These are phyloP conservation scores for Corymbia maculata DNA, from an alignment of 345 rosid genomes.

Conservation along the genomic window DNA sequence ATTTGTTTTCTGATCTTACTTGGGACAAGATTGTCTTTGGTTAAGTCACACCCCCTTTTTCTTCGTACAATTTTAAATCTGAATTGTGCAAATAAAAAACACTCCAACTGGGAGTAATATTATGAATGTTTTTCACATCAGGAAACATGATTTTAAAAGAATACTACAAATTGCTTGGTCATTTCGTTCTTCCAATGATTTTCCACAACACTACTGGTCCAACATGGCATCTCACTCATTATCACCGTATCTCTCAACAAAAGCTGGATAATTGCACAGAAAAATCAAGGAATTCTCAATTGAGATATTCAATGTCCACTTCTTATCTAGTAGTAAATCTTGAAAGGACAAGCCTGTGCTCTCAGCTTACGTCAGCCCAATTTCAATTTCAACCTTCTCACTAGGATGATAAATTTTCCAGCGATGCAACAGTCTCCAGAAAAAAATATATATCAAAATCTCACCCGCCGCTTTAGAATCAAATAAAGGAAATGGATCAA, in stretches of 20 bases:
- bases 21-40: neutral
- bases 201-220: neutral
- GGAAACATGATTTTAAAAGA: neutral
- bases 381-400: neutral
- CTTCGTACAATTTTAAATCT: neutral
- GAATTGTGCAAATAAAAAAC: neutral
- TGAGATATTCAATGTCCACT: neutral
- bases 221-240: neutral
- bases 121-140: neutral
- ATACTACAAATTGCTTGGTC: neutral
- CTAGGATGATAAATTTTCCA: neutral
- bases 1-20: neutral
- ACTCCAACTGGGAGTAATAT: neutral
- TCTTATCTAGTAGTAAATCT: neutral
- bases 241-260: neutral
- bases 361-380: neutral
- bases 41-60: neutral
- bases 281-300: neutral
- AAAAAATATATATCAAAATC: neutral
- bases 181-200: neutral
- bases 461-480: neutral
- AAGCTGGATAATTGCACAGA: neutral
- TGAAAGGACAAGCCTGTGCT: neutral
- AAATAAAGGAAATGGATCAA: neutral
- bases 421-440: neutral